phyloP scores from a whole-genome alignment of 352 stramenopile genomes.

The Globisporangium yorkense region DNA sequence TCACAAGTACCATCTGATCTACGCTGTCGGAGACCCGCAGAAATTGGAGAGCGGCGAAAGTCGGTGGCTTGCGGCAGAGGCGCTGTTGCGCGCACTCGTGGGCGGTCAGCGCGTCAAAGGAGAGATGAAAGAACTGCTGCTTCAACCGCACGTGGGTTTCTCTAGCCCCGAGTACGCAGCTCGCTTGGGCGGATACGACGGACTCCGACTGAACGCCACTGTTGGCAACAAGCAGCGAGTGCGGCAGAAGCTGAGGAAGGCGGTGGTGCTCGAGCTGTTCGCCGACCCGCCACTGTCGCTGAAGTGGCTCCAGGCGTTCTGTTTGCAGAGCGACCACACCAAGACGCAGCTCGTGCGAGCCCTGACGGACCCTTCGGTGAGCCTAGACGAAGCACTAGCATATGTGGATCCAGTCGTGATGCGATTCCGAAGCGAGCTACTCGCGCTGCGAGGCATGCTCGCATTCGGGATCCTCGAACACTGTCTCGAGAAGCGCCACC shows the following conservation, averaged over 20 bases:
- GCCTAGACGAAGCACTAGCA: constrained; percentile 18
- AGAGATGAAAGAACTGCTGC: constrained; percentile 29
- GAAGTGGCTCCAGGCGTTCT: constrained; percentile 47
- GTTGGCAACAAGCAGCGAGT: constrained; percentile 12
- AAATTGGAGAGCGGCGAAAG: constrained; percentile 39
- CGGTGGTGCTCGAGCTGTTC: constrained; percentile 57
- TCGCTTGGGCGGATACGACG: constrained; percentile 34
- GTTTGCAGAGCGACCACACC: not conserved
- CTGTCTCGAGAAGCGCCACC: constrained; percentile 81
- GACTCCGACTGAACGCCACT: constrained; percentile 30
- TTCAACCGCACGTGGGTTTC: constrained; percentile 27
- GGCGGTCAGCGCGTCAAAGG: constrained; percentile 9
- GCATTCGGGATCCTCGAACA: constrained; percentile 74
- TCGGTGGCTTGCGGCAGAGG: constrained; percentile 55
- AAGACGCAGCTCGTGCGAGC: constrained; percentile 22
- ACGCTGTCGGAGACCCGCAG: constrained; percentile 56
- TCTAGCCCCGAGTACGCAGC: constrained; percentile 24
- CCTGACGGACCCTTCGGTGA: constrained; percentile 28
- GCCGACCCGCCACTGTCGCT: constrained; percentile 52
- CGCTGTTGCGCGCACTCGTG: constrained; percentile 21
- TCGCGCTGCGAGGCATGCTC: constrained; percentile 70
- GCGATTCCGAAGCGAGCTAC: constrained; percentile 29
- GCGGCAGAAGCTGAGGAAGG: constrained; percentile 24
- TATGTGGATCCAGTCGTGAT: constrained; percentile 12
- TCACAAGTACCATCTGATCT: constrained; percentile 87